A percentile compares a stretch with the other conserved stretches of the same genome.
phyloP scores from a whole-genome alignment of 192 early-diverging fungal genomes.

The Glomus cerebriforme region DNA sequence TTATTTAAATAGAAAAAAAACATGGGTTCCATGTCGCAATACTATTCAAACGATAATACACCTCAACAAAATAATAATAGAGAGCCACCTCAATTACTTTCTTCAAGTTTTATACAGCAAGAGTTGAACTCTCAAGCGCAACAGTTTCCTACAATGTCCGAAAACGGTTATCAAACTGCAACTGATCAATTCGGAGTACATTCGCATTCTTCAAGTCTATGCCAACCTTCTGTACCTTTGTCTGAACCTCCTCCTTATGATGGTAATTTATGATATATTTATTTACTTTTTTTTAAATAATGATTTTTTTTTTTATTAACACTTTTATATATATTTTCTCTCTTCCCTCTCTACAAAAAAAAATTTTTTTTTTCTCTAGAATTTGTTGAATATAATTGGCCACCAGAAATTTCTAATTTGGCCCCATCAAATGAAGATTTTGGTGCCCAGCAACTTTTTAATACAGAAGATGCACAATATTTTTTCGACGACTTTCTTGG shows the following conservation, averaged over 20 bases:
- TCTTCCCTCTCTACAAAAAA: neutral
- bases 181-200: neutral
- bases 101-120: neutral
- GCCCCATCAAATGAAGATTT: neutral
- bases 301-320: neutral
- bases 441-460: neutral
- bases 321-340: neutral
- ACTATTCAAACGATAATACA: neutral
- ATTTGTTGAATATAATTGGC: conserved; percentile 10
- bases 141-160: neutral
- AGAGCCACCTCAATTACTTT: neutral
- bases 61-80: neutral
- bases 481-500: conserved; percentile 12
- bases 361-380: neutral
- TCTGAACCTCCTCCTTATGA: conserved; percentile 22
- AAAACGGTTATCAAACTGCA: neutral
- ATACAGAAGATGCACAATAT: neutral
- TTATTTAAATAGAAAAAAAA: neutral
- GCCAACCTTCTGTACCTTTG: neutral
- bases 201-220: neutral
- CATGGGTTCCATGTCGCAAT: neutral
- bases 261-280: neutral
- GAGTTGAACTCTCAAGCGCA: neutral
- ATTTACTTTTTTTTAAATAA: neutral
- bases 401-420: neutral